Percentiles rank a stretch among this genome's conserved stretches.
Evolutionary conservation across 1,139 yeast species (phyloP).

Genomic region (Sugiyamaella castrensis): DNA sequence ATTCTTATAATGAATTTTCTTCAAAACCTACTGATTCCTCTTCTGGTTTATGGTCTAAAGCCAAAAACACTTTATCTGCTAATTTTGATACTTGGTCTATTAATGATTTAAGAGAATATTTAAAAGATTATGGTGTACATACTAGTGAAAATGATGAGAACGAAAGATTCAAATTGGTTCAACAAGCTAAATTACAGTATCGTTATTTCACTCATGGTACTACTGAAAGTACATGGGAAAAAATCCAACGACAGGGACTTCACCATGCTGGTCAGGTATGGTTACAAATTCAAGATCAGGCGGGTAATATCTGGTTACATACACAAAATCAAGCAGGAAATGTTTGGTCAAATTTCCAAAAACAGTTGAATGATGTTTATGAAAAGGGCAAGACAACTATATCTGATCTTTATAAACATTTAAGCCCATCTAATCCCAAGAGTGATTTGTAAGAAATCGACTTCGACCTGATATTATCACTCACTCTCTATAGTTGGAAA

Average conservation of each 20-base stretch:
- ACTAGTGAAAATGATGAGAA: conserved; percentile 34
- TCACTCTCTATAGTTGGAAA: too few relatives aligned
- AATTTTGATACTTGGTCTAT: conserved; percentile 52
- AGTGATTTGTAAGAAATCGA: conserved; percentile 4
- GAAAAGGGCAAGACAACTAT: neutral
- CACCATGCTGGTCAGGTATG: conserved; percentile 4
- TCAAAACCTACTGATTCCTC: conserved; percentile 12
- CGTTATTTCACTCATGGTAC: conserved; percentile 34
- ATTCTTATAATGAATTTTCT: conserved; percentile 39
- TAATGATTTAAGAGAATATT: conserved; percentile 52
- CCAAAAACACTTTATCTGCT: conserved; percentile 31
- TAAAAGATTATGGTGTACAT: conserved; percentile 49
- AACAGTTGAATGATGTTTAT: conserved; percentile 2
- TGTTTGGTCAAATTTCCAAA: conserved; percentile 1
- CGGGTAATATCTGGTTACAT: too few relatives aligned
- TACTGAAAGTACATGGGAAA: neutral
- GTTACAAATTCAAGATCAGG: conserved; percentile 6
- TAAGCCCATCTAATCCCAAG: conserved; percentile 1
- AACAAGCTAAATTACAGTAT: conserved; percentile 48
- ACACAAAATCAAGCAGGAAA: neutral
- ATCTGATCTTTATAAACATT: conserved; percentile 1
- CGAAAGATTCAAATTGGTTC: conserved; percentile 47
- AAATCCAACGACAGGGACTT: neutral
- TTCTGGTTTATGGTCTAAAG: conserved; percentile 22
- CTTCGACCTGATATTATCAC: neutral